Conservation (phyloP, 768 basidiomycete species). For the Boletus vinaceobasis region DNA sequence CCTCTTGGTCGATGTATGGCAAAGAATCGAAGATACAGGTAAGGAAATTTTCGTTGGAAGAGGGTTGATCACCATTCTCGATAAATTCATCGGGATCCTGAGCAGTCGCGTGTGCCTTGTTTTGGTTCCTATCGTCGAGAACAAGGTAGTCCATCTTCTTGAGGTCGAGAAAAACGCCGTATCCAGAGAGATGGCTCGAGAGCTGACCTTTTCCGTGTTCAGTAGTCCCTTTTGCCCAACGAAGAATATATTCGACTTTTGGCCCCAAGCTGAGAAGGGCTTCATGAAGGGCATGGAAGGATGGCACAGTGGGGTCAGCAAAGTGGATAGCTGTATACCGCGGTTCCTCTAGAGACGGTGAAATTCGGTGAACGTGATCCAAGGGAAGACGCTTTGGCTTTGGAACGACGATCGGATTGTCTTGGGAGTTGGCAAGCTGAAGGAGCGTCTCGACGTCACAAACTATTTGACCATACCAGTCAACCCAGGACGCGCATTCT, state of each 20-base stretch:
- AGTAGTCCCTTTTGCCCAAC: constrained; percentile 33
- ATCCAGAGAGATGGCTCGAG: constrained; percentile 68
- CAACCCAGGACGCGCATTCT: constrained; percentile 72
- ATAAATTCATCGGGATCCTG: background rate
- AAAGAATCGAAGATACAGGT: constrained; percentile 30
- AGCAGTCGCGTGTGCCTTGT: background rate
- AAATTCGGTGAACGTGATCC: constrained; percentile 69
- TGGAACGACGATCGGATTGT: constrained; percentile 29
- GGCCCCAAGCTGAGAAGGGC: constrained; percentile 53
- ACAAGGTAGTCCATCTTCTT: constrained; percentile 98
- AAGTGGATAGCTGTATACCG: constrained; percentile 75
- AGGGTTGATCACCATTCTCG: constrained; percentile 6
- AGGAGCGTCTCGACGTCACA: constrained; percentile 64
- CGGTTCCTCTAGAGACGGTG: constrained; percentile 44
- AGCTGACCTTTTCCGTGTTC: constrained; percentile 37
- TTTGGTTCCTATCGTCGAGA: constrained; percentile 72
- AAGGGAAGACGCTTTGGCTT: constrained; percentile 55
- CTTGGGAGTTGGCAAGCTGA: constrained; percentile 49
- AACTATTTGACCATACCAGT: constrained; percentile 74
- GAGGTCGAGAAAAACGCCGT: constrained; percentile 86
- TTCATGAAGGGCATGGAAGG: constrained; percentile 68
- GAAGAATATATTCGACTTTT: constrained; percentile 69
- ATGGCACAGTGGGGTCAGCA: constrained; percentile 57
- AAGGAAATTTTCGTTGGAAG: constrained; percentile 20
- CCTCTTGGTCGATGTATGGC: constrained; percentile 26